Base-by-base conservation (phyloP, 805 yeast species). In the Metschnikowia peoriensis region DNA sequence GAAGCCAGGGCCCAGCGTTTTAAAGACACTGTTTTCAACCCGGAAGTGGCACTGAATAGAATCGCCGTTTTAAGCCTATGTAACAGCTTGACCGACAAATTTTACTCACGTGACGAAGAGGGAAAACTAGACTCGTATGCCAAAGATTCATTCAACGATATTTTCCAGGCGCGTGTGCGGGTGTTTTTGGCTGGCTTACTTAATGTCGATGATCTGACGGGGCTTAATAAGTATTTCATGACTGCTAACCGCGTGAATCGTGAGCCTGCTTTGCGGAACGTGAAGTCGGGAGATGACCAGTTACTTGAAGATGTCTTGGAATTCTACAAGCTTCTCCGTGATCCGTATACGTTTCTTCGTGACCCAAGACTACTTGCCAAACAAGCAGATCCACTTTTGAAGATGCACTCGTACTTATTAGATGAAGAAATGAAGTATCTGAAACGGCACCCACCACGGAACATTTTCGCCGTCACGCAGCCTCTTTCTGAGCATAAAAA, bases 191-290 rank as follows among this genome's bases (percentile, higher is more conserved):
- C 75, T 16, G 65, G 63, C 34, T 49, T 72, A 14, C 65, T 75
- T 46, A 59, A 66, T 14, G 62, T 73, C 40, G 79, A 75, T 46
- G 79, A 75, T 52, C 74, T 71, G 57, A 75, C 79, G 4, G 79
- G 79, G 1, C 64, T 75, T 49, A 75, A 75, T 57, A 72, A 72
- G 60, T 70, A 70, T 53, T 73, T 72, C 51, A 57, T 64, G 27
- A 44, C 61, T 1, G 66, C 78, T 11, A 66, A 68, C 46, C 56
- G 73, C 40, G 57, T 51, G 11, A 56, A 59, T 7, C 58, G 63
- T 9, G 70, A 67, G 44, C 60, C 68, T 29, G 51, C 58, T 1
- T 58, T 64, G 28, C 55, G 62, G n/a, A 41, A 37, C 12, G 38
- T 44, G 15, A 61, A 56, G 35, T 45, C 50, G 9, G 56, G 61